These are phyloP conservation scores for Schwanniomyces pseudopolymorphus DNA, from an alignment of 805 yeast species.

Conservation along the genomic window DNA sequence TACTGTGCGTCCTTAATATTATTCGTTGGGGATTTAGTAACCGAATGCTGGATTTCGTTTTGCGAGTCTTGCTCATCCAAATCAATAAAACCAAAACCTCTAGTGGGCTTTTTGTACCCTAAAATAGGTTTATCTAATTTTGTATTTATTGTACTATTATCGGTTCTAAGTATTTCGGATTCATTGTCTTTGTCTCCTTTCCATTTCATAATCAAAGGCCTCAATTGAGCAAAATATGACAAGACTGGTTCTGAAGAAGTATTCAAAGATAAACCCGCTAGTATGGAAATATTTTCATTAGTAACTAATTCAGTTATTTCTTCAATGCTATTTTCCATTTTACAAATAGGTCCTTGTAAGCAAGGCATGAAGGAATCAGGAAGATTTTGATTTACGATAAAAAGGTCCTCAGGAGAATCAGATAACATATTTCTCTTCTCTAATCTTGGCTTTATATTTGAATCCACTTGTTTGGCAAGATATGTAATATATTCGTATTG, in stretches of 20 bases:
- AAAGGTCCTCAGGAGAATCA: slow-evolving; percentile 7
- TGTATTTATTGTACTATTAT: too few relatives aligned
- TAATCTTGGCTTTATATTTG: slow-evolving; percentile 6
- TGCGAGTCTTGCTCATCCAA: slow-evolving; percentile 9
- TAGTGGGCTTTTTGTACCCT: slow-evolving; percentile 17
- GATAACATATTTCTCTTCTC: slow-evolving; percentile 14
- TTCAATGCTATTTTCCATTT: slow-evolving; percentile 4
- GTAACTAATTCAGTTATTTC: slow-evolving; percentile 15
- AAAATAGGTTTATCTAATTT: not conserved
- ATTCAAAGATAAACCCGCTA: slow-evolving; percentile 13
- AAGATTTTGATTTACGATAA: slow-evolving; percentile 11
- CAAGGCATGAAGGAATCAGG: slow-evolving; percentile 8
- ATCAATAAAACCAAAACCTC: slow-evolving; percentile 32
- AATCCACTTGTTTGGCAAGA: slow-evolving; percentile 12
- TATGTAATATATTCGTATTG: slow-evolving; percentile 17
- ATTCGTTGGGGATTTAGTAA: not conserved
- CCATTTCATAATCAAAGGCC: slow-evolving; percentile 26
- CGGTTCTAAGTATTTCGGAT: too few relatives aligned
- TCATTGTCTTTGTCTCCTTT: not conserved
- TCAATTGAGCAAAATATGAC: slow-evolving; percentile 23
- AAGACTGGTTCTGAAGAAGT: slow-evolving; percentile 6
- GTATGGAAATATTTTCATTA: slow-evolving; percentile 12
- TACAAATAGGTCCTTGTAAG: slow-evolving; percentile 27
- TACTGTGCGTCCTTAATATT: slow-evolving; percentile 7
- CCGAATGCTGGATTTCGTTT: not conserved